These are phyloP conservation scores for Neospora caninum DNA, from an alignment of 169 alveolate genomes.

Conservation along the genomic window DNA sequence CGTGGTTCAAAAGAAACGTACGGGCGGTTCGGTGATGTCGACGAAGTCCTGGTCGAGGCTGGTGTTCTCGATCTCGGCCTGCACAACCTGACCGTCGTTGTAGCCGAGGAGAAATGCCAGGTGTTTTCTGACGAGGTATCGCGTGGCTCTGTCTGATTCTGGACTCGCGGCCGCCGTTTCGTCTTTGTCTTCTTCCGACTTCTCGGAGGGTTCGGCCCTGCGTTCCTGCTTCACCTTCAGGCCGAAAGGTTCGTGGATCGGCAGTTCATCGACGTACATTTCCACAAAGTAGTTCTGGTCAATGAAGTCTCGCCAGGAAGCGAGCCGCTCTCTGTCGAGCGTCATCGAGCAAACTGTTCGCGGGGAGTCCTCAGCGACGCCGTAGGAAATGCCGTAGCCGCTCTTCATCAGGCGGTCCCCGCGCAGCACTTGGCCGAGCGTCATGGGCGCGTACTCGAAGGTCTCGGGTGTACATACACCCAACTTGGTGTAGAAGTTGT, in stretches of 20 bases:
- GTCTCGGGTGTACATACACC: constrained; percentile 45
- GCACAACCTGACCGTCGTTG: constrained; percentile 32
- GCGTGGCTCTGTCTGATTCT: background rate
- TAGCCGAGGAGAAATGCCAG: constrained; percentile 19
- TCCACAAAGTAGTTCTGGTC: background rate
- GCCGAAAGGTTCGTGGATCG: constrained; percentile 13
- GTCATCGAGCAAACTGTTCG: background rate
- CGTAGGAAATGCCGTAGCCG: background rate
- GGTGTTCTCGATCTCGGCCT: background rate
- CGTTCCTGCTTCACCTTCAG: background rate
- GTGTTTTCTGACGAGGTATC: constrained; percentile 18
- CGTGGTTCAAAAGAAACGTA: background rate
- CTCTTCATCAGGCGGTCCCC: constrained; percentile 53
- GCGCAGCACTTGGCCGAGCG: constrained; percentile 46
- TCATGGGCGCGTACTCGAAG: background rate
- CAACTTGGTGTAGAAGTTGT: constrained; percentile 19
- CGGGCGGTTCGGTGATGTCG: constrained; percentile 27
- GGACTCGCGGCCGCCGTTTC: background rate
- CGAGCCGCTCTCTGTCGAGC: background rate
- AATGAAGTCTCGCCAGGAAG: background rate
- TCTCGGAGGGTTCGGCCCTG: background rate
- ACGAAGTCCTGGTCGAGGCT: background rate
- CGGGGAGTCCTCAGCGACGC: background rate
- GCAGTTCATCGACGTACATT: constrained; percentile 23
- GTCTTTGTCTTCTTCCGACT: background rate